These are phyloP conservation scores for Canna indica DNA, from an alignment of 176 grass and related monocot genomes.

Conservation along the genomic window DNA sequence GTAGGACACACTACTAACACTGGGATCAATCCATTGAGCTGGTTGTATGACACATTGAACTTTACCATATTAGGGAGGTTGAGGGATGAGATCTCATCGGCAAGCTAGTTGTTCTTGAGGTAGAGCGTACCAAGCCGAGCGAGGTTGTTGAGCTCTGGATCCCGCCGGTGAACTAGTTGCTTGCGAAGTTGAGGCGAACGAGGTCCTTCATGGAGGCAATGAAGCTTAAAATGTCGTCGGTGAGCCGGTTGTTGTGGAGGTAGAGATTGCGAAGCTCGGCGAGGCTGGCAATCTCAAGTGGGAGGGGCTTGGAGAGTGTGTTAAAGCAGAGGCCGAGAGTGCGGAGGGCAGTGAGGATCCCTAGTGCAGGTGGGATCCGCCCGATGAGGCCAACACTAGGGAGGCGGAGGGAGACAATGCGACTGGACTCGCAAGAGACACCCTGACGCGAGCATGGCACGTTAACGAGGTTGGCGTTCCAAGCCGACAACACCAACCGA, in stretches of 20 bases:
- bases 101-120: slow-evolving; percentile 45
- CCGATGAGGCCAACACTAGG: slow-evolving; percentile 1
- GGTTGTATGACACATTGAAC: slow-evolving; percentile 77
- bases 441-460: slow-evolving; percentile 6
- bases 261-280: slow-evolving; percentile 2
- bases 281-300: background rate
- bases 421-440: background rate
- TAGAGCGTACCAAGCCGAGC: slow-evolving; percentile 33
- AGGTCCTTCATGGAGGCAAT: slow-evolving; percentile 1
- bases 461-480: background rate
- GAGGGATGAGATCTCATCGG: slow-evolving; percentile 38
- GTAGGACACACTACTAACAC: too few species aligned
- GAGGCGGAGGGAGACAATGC: slow-evolving; percentile 2
- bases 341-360: slow-evolving; percentile 8
- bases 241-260: slow-evolving; percentile 5
- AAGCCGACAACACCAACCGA: background rate
- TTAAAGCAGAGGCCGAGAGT: slow-evolving; percentile 15
- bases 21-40: slow-evolving; percentile 54
- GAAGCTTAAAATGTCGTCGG: background rate
- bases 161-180: slow-evolving; percentile 13
- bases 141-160: slow-evolving; percentile 34
- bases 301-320: slow-evolving; percentile 14
- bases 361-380: background rate
- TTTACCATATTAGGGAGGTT: slow-evolving; percentile 16
- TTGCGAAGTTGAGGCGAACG: slow-evolving; percentile 11